A percentile compares a stretch with the other conserved stretches of the same genome.
phyloP scores from a whole-genome alignment of 768 basidiomycete genomes.

The Lyophyllum decastes region DNA sequence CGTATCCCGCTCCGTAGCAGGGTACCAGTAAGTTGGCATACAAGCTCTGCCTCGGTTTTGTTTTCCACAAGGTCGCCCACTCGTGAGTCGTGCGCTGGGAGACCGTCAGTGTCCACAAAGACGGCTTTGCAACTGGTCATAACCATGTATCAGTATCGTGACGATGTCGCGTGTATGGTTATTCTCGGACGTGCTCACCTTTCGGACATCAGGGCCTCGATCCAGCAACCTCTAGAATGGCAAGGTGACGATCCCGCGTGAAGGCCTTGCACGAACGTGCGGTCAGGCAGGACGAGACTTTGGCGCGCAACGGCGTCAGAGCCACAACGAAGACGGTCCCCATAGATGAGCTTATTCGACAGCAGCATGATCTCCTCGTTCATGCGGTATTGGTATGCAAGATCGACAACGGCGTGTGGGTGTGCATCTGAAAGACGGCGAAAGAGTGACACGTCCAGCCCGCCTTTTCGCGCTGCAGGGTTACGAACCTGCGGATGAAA shows the following conservation, averaged over 20 bases:
- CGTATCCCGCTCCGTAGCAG: slow-evolving; percentile 65
- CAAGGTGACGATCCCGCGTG: slow-evolving; percentile 38
- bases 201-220: slow-evolving; percentile 61
- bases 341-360: slow-evolving; percentile 86
- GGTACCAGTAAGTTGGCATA: slow-evolving; percentile 67
- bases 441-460: slow-evolving; percentile 90
- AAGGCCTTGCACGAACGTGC: slow-evolving; percentile 41
- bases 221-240: slow-evolving; percentile 60
- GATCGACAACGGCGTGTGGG: slow-evolving; percentile 81
- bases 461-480: slow-evolving; percentile 74
- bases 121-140: slow-evolving; percentile 73
- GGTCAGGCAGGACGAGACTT: slow-evolving; percentile 55
- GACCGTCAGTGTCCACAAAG: slow-evolving; percentile 89
- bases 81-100: slow-evolving; percentile 79
- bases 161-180: neutral
- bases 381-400: slow-evolving; percentile 94
- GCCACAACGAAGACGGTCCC: slow-evolving; percentile 77
- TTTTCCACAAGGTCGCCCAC: slow-evolving; percentile 93
- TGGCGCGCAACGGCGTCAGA: slow-evolving; percentile 66
- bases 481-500: slow-evolving; percentile 68
- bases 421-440: slow-evolving; percentile 86
- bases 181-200: slow-evolving; percentile 43
- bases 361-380: slow-evolving; percentile 93
- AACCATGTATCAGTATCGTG: slow-evolving; percentile 1
- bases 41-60: slow-evolving; percentile 70